These are phyloP conservation scores for Neurospora sp. DNA, from an alignment of 495 filamentous ascomycete species.

Conservation along the genomic window DNA sequence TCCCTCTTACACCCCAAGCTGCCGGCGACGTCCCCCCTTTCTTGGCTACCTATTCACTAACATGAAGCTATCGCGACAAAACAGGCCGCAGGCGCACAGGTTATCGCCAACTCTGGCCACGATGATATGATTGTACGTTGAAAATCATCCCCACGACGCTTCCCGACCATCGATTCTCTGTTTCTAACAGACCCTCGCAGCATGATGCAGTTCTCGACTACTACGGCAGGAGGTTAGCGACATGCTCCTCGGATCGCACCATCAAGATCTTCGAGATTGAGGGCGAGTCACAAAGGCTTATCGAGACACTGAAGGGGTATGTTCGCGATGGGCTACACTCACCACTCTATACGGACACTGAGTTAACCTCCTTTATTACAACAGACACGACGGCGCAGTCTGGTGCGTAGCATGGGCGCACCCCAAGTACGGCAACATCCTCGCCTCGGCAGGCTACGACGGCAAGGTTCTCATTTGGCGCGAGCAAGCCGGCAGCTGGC, in stretches of 20 bases:
- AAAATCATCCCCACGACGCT: neutral
- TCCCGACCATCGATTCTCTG: neutral
- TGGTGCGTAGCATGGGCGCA: slow-evolving; percentile 98
- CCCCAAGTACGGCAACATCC: slow-evolving; percentile 95
- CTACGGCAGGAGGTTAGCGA: slow-evolving; percentile 92
- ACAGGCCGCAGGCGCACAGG: slow-evolving; percentile 23
- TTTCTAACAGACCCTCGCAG: slow-evolving; percentile 32
- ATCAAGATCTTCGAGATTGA: slow-evolving; percentile 99
- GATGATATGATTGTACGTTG: slow-evolving; percentile 98
- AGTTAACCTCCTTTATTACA: slow-evolving; percentile 6
- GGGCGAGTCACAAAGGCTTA: slow-evolving; percentile 79
- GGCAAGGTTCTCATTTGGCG: slow-evolving; percentile 98
- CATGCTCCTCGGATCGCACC: slow-evolving; percentile 94
- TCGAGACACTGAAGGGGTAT: slow-evolving; percentile 92
- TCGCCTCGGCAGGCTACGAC: slow-evolving; percentile 89
- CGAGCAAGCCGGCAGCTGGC: slow-evolving; percentile 66
- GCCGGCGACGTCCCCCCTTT: neutral
- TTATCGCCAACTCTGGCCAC: slow-evolving; percentile 48
- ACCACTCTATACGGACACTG: neutral
- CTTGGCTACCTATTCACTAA: neutral
- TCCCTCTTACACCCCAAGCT: neutral
- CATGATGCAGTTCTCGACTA: slow-evolving; percentile 98
- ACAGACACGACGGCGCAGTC: slow-evolving; percentile 86
- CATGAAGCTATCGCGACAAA: neutral
- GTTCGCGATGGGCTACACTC: slow-evolving; percentile 3